Percentiles rank a stretch among this genome's conserved stretches.
These are phyloP conservation scores for Bryoglossum gracile DNA, from an alignment of 495 filamentous ascomycete genomes.

Conservation along the genomic window DNA sequence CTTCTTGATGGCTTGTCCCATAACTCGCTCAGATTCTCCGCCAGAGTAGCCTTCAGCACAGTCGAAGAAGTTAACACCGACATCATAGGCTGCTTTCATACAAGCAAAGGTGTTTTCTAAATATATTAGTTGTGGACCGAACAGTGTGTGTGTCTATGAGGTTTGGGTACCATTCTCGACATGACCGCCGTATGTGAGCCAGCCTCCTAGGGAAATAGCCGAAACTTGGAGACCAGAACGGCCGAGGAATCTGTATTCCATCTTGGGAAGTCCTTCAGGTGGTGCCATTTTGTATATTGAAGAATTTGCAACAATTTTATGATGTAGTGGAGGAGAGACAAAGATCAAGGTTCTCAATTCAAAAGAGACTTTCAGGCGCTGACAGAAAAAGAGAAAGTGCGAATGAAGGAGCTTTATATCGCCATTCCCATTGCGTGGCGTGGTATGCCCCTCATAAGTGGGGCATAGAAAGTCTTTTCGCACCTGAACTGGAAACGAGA, in stretches of 20 bases:
- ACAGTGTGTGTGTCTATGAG: too few species aligned
- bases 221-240: constrained; percentile 71
- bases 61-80: constrained; percentile 70
- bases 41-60: constrained; percentile 55
- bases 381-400: too few species aligned
- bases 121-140: constrained; percentile 2
- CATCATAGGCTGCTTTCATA: constrained; percentile 69
- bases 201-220: constrained; percentile 64
- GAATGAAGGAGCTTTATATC: too few species aligned
- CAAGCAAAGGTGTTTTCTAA: constrained; percentile 57
- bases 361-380: too few species aligned
- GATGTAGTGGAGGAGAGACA: too few species aligned
- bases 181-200: constrained; percentile 74
- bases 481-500: too few species aligned
- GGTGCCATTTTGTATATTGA: constrained; percentile 36
- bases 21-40: constrained; percentile 65
- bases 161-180: constrained; percentile 53
- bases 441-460: too few species aligned
- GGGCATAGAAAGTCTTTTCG: too few species aligned
- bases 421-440: too few species aligned
- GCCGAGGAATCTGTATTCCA: constrained; percentile 71
- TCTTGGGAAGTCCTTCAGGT: constrained; percentile 45
- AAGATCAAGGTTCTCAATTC: too few species aligned
- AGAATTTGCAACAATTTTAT: too few species aligned
- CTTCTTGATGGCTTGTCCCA: constrained; percentile 62